Percentiles rank a stretch among this genome's conserved stretches.
Conservation (phyloP, 495 filamentous ascomycete genomes). For the Platismatia glauca region DNA sequence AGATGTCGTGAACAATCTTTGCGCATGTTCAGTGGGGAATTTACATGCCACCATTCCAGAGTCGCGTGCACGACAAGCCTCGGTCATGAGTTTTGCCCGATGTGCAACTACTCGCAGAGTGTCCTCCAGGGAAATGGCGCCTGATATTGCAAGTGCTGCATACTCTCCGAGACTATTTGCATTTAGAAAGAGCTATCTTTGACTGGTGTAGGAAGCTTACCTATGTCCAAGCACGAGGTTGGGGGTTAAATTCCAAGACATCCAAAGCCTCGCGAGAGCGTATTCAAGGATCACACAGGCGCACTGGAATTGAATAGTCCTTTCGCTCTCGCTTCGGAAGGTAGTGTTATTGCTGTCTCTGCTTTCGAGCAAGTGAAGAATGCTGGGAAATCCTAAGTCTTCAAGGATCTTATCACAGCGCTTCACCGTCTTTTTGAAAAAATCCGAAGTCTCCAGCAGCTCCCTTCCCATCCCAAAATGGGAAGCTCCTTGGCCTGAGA, state of each 20-base stretch:
- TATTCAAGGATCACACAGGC: neutral
- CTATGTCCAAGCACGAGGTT: neutral
- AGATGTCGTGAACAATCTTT: neutral
- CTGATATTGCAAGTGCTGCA: slow-evolving; percentile 17
- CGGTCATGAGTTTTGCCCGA: slow-evolving; percentile 18
- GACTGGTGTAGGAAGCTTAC: neutral
- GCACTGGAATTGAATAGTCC: neutral
- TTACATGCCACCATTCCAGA: slow-evolving; percentile 20
- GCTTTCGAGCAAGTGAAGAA: neutral
- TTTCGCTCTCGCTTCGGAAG: too few relatives aligned
- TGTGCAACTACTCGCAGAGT: slow-evolving; percentile 17
- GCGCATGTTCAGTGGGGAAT: neutral
- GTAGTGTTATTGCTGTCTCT: too few relatives aligned
- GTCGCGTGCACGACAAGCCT: neutral
- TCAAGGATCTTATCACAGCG: slow-evolving; percentile 15
- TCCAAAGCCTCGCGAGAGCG: neutral
- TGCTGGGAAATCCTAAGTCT: slow-evolving; percentile 2
- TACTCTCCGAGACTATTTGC: slow-evolving; percentile 12
- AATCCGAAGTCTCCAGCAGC: slow-evolving; percentile 13
- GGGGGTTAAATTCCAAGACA: slow-evolving; percentile 4
- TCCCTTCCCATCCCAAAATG: slow-evolving; percentile 19
- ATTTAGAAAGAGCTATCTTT: neutral
- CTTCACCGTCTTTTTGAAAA: slow-evolving; percentile 10
- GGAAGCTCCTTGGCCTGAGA: slow-evolving; percentile 22
- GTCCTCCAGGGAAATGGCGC: slow-evolving; percentile 6